phyloP scores from a whole-genome alignment of 352 stramenopile species.

The Phytophthora constricta region DNA sequence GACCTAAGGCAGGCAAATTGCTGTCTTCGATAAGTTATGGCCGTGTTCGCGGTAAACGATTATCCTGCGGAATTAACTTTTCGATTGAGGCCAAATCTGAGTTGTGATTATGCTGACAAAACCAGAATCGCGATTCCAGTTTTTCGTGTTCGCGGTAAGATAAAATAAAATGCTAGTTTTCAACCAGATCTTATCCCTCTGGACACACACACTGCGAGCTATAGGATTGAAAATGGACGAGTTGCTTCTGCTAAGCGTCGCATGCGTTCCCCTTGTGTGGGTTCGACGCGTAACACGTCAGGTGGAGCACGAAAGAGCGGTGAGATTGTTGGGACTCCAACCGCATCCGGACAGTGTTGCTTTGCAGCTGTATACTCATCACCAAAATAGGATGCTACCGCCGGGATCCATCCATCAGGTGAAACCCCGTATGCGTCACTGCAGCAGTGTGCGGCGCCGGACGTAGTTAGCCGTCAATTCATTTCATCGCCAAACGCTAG shows the following conservation, averaged over 20 bases:
- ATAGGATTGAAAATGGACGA: background rate
- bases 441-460: no score
- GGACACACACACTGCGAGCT: background rate
- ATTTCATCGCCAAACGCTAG: background rate
- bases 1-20: no score
- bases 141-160: background rate
- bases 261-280: background rate
- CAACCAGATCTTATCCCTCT: background rate
- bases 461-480: no score
- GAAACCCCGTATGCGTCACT: no score
- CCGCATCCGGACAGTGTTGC: background rate
- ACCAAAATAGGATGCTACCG: no score
- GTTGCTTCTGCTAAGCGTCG: background rate
- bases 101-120: background rate
- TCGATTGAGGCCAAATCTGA: background rate
- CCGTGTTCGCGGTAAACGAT: background rate
- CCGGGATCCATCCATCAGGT: no score
- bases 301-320: constrained; percentile 4
- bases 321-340: background rate
- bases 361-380: constrained; percentile 4
- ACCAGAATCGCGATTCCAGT: background rate
- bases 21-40: no score
- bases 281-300: background rate
- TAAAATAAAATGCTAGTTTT: background rate
- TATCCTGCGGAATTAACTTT: background rate